Conservation (phyloP, 163 green algal genomes). For the Chlorella variabilis region DNA sequence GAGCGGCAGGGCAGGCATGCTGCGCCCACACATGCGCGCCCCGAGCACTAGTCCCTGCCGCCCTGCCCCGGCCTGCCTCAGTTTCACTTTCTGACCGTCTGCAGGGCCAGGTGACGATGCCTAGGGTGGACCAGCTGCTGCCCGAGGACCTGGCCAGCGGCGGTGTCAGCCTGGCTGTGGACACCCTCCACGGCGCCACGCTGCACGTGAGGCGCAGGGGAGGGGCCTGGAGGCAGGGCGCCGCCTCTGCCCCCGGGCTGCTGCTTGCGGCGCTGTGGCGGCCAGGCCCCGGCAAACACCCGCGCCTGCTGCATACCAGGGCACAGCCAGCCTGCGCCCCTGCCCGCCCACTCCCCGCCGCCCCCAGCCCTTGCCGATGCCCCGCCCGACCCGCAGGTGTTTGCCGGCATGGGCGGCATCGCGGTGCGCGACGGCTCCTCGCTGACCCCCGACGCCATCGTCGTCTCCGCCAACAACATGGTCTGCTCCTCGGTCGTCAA, state of each 20-base stretch:
- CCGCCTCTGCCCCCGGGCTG: too few relatives aligned
- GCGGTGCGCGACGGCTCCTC: background rate
- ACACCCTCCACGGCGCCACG: conserved; percentile 22
- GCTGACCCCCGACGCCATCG: conserved; percentile 6
- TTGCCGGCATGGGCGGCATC: background rate
- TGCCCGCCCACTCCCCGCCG: too few relatives aligned
- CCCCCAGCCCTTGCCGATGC: too few relatives aligned
- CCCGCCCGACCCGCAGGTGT: too few relatives aligned
- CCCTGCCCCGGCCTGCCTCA: too few relatives aligned
- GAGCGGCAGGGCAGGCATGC: background rate
- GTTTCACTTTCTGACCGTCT: too few relatives aligned
- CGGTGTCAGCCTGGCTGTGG: conserved; percentile 5
- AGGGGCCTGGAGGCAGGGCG: too few relatives aligned
- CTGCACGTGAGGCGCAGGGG: too few relatives aligned
- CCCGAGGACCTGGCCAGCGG: conserved; percentile 22
- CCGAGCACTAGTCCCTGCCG: too few relatives aligned
- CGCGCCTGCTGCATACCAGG: background rate
- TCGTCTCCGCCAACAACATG: conserved; percentile 8
- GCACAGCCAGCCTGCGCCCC: background rate
- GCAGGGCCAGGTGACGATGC: conserved; percentile 16
- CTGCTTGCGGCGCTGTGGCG: too few relatives aligned
- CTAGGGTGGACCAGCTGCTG: background rate
- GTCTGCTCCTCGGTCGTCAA: background rate
- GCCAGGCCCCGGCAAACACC: too few relatives aligned
- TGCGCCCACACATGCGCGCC: too few relatives aligned